Evolutionary conservation across 1,284 basidiomycete species (phyloP).

Genomic region (Malassezia dermatis): DNA sequence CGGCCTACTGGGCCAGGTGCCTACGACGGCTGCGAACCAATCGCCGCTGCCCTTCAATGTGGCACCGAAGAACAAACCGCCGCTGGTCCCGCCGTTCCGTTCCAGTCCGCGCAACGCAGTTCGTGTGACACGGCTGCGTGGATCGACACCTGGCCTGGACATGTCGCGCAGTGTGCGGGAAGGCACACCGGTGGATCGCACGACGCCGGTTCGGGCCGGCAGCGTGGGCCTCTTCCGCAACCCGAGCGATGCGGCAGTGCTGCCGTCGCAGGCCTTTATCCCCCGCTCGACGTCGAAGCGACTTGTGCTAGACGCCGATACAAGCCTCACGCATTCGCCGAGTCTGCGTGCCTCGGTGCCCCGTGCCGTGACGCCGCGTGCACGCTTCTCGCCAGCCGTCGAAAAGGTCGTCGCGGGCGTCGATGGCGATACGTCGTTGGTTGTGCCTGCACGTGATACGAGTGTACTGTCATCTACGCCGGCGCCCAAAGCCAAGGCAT

Average conservation of each 20-base stretch:
- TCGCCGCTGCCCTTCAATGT: conserved; percentile 43
- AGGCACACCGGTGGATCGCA: conserved; percentile 34
- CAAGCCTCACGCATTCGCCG: conserved; percentile 29
- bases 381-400: conserved; percentile 16
- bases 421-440: conserved; percentile 1
- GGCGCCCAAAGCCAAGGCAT: conserved; percentile 20
- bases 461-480: conserved; percentile 22
- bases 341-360: conserved; percentile 7
- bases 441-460: background rate
- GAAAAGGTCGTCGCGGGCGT: conserved; percentile 3
- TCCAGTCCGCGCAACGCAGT: conserved; percentile 35
- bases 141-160: conserved; percentile 35
- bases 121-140: conserved; percentile 41
- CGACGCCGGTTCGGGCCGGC: conserved; percentile 29
- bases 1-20: conserved; percentile 50
- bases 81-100: conserved; percentile 52
- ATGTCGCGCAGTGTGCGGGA: conserved; percentile 31
- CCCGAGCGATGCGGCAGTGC: conserved; percentile 53
- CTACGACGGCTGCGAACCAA: conserved; percentile 30
- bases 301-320: conserved; percentile 61
- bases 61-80: conserved; percentile 49
- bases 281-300: conserved; percentile 83
- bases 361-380: conserved; percentile 5
- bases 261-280: conserved; percentile 55
- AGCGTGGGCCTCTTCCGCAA: conserved; percentile 50